These are phyloP conservation scores for Alternaria incomplexa DNA, from an alignment of 2,329 filamentous ascomycete genomes.

Conservation along the genomic window DNA sequence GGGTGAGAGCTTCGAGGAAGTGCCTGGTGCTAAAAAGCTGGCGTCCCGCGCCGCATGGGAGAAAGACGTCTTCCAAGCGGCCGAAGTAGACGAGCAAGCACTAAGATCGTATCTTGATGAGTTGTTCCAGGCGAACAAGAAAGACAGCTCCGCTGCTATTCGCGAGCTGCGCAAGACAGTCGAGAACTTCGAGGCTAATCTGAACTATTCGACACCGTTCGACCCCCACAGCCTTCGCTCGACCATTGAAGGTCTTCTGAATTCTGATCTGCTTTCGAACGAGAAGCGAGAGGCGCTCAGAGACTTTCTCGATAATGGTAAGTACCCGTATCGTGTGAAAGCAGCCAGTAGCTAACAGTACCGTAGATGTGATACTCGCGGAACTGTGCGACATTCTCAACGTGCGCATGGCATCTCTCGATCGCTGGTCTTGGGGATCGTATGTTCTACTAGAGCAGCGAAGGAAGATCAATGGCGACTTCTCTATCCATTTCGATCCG, in stretches of 20 bases:
- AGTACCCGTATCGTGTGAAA: no score
- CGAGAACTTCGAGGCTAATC: slow-evolving; percentile 25
- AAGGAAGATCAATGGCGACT: slow-evolving; percentile 37
- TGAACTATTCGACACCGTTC: slow-evolving; percentile 40
- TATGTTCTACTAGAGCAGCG: slow-evolving; percentile 37
- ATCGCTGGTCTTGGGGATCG: slow-evolving; percentile 40
- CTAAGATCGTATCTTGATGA: slow-evolving; percentile 32
- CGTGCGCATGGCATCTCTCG: slow-evolving; percentile 35
- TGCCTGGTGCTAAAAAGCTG: slow-evolving; percentile 38
- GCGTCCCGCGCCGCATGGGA: slow-evolving; percentile 40
- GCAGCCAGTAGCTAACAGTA: not conserved
- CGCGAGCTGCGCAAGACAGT: slow-evolving; percentile 24
- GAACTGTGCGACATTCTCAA: slow-evolving; percentile 44
- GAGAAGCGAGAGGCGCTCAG: slow-evolving; percentile 43
- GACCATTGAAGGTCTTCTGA: slow-evolving; percentile 53
- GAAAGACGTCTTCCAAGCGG: slow-evolving; percentile 39
- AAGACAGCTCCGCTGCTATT: slow-evolving; percentile 22
- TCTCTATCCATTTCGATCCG: slow-evolving; percentile 38
- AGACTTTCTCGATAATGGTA: slow-evolving; percentile 40
- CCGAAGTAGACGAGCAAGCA: slow-evolving; percentile 25
- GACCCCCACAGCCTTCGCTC: slow-evolving; percentile 42
- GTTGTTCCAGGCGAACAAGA: slow-evolving; percentile 30
- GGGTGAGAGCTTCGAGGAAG: slow-evolving; percentile 39
- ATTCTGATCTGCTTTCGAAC: slow-evolving; percentile 54
- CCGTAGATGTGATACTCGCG: slow-evolving; percentile 30